Conservation (phyloP, 352 stramenopile genomes). For the Phytophthora fragariaefolia region DNA sequence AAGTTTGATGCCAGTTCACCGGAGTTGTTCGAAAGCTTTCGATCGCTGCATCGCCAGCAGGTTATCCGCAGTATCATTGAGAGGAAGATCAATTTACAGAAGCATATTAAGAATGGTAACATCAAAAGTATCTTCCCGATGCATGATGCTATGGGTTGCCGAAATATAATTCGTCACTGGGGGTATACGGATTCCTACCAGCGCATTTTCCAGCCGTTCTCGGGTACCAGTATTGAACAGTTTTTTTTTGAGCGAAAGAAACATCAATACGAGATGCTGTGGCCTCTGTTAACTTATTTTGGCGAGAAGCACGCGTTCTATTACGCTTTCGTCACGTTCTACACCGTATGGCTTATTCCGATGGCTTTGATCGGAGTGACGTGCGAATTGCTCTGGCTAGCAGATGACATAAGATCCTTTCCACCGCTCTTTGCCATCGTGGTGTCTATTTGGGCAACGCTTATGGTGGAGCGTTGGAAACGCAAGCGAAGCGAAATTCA, state of each 20-base stretch:
- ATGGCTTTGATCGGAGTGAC: conserved; percentile 55
- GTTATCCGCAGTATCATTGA: conserved; percentile 79
- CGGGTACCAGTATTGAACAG: conserved; percentile 51
- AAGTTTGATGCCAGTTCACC: conserved; percentile 53
- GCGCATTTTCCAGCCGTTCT: conserved; percentile 66
- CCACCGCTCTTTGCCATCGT: conserved; percentile 71
- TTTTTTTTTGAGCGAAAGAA: conserved; percentile 66
- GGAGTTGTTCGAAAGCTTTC: conserved; percentile 71
- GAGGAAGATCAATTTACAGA: conserved; percentile 72
- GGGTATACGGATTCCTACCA: conserved; percentile 40
- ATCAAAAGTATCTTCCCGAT: conserved; percentile 71
- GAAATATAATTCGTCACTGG: conserved; percentile 74
- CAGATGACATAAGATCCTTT: conserved; percentile 38
- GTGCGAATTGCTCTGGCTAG: conserved; percentile 58
- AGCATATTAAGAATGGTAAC: conserved; percentile 60
- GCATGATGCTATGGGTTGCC: conserved; percentile 64
- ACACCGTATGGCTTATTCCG: conserved; percentile 72
- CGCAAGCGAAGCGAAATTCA: conserved; percentile 86
- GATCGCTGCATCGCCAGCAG: conserved; percentile 77
- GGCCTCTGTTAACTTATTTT: conserved; percentile 83
- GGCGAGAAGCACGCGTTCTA: conserved; percentile 86
- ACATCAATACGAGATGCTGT: conserved; percentile 83
- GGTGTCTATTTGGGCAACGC: conserved; percentile 86
- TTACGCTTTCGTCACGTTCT: conserved; percentile 79
- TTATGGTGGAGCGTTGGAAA: conserved; percentile 92